Evolutionary conservation across 768 basidiomycete species (phyloP).

Genomic region (Leccinum sublutescens): DNA sequence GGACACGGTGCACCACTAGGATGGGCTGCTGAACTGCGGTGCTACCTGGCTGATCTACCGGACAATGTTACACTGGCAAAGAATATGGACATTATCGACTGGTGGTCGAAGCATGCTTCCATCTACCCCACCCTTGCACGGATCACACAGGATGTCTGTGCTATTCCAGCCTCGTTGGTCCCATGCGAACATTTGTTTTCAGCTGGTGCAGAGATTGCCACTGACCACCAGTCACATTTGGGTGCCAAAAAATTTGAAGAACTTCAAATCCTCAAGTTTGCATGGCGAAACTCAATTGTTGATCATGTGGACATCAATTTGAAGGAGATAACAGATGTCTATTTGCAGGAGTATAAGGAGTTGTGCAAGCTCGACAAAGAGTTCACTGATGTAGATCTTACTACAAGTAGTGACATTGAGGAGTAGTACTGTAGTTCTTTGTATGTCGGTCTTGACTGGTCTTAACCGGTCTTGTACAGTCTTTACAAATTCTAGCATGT

Average conservation of each 20-base stretch:
- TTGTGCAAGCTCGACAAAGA: background rate
- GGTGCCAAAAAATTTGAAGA: background rate
- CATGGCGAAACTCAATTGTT: background rate
- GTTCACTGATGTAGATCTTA: background rate
- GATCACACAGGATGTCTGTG: background rate
- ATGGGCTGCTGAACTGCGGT: background rate
- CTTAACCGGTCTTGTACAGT: background rate
- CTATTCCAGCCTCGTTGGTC: background rate
- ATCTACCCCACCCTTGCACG: background rate
- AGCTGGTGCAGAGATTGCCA: background rate
- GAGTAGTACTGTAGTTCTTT: background rate
- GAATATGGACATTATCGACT: background rate
- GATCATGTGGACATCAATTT: background rate
- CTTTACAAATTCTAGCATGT: background rate
- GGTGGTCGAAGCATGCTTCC: background rate
- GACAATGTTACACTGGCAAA: background rate
- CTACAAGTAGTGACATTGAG: background rate
- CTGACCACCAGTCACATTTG: background rate
- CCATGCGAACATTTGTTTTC: background rate
- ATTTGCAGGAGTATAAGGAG: background rate
- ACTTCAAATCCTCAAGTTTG: background rate
- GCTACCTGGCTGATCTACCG: background rate
- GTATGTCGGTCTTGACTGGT: background rate
- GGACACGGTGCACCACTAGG: background rate
- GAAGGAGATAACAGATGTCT: background rate